These are phyloP conservation scores for Elongisporangium prolatum DNA, from an alignment of 352 stramenopile genomes.

Conservation along the genomic window DNA sequence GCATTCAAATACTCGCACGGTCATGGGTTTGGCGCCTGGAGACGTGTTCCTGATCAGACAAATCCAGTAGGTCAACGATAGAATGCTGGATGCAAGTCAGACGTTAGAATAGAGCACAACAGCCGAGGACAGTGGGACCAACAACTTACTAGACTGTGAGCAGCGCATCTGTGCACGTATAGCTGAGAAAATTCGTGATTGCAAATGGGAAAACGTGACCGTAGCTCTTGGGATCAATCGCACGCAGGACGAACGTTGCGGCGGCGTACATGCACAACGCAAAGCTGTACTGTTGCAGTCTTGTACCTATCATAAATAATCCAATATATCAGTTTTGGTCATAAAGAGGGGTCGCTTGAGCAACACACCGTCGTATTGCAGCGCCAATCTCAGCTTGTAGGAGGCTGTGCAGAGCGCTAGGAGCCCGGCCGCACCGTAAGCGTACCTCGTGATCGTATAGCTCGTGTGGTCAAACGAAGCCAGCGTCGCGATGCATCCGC, in stretches of 20 bases:
- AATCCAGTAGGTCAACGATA: constrained; percentile 52
- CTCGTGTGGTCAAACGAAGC: constrained; percentile 21
- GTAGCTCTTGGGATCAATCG: constrained; percentile 48
- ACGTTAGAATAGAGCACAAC: background rate
- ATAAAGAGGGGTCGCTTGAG: too few species aligned
- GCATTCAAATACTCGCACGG: constrained; percentile 26
- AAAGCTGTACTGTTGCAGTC: constrained; percentile 49
- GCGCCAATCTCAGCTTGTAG: constrained; percentile 40
- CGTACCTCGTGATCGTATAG: constrained; percentile 34
- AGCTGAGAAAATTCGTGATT: constrained; percentile 34
- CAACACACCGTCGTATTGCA: constrained; percentile 19
- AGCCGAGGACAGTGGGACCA: background rate
- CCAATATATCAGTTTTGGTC: background rate
- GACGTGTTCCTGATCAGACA: constrained; percentile 40
- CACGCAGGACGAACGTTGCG: constrained; percentile 48
- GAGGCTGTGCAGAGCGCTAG: constrained; percentile 21
- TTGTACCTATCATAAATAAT: constrained; percentile 12
- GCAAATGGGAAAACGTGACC: constrained; percentile 36
- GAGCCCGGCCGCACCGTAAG: constrained; percentile 37
- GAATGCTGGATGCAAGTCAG: constrained; percentile 21
- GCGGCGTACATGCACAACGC: constrained; percentile 41
- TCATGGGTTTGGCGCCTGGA: constrained; percentile 18
- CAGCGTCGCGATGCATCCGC: constrained; percentile 36
- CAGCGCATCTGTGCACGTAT: constrained; percentile 56
- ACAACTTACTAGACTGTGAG: constrained; percentile 51